These are phyloP conservation scores for Parsonsia alboflavescens DNA, from an alignment of 257 asterid genomes.

Conservation along the genomic window DNA sequence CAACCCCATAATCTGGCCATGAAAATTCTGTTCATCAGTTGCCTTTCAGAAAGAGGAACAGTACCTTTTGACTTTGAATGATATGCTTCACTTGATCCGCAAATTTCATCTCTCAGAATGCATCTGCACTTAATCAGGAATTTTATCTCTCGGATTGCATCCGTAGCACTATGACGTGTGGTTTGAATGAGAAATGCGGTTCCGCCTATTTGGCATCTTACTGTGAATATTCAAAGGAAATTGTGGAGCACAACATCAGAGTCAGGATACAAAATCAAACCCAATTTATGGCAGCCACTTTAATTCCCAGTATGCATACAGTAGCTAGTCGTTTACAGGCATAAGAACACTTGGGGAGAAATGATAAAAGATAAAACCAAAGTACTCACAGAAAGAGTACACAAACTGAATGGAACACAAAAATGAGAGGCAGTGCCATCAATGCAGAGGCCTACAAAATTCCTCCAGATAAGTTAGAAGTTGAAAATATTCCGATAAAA, in stretches of 20 bases:
- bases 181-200: conserved; percentile 23
- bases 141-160: conserved; percentile 26
- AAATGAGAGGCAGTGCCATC: conserved; percentile 31
- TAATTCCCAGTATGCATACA: background rate
- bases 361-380: background rate
- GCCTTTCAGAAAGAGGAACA: too few species aligned
- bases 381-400: conserved; percentile 26
- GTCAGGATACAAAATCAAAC: background rate
- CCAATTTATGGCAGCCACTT: too few species aligned
- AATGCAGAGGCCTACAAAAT: conserved; percentile 29
- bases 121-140: conserved; percentile 10
- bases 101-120: conserved; percentile 28
- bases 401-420: conserved; percentile 23
- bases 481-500: background rate
- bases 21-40: too few species aligned
- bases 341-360: background rate
- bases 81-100: background rate
- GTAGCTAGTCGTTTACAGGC: background rate
- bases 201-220: conserved; percentile 33
- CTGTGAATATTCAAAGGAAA: conserved; percentile 19
- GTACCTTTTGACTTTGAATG: too few species aligned
- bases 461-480: background rate
- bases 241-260: background rate
- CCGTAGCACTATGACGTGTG: conserved; percentile 29
- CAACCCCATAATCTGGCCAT: too few species aligned